A percentile compares a stretch with the other conserved stretches of the same genome.
Evolutionary conservation across 2,329 filamentous ascomycete genomes (phyloP).

Genomic region (Rhinocladiella similis): DNA sequence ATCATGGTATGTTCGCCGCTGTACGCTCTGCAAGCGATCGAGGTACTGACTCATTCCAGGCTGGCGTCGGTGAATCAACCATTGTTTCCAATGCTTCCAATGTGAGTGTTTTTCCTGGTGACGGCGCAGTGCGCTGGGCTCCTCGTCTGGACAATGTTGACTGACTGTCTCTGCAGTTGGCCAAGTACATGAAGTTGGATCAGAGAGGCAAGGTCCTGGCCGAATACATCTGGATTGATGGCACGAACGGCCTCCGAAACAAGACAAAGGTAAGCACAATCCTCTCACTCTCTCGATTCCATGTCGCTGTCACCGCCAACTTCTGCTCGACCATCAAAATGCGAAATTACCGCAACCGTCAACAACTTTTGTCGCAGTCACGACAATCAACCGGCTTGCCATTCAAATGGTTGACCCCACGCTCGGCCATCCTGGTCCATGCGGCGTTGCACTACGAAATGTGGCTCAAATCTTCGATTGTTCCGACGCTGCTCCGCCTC

Average conservation of each 20-base stretch:
- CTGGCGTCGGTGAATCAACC: conserved; percentile 42
- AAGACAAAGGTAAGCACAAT: conserved; percentile 83
- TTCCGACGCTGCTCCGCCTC: conserved; percentile 12
- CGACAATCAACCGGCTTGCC: conserved; percentile 1
- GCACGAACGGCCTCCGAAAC: conserved; percentile 78
- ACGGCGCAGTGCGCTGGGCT: conserved; percentile 5
- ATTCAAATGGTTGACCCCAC: conserved; percentile 11
- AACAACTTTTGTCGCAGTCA: neutral
- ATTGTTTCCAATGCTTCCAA: conserved; percentile 46
- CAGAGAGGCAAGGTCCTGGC: conserved; percentile 88
- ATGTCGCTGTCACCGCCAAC: neutral
- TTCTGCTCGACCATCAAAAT: neutral
- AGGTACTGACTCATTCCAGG: conserved; percentile 8
- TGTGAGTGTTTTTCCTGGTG: conserved; percentile 34
- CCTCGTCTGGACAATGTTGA: conserved; percentile 3
- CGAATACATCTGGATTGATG: conserved; percentile 97
- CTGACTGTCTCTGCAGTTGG: conserved; percentile 60
- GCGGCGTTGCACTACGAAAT: conserved; percentile 9
- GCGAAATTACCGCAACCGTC: neutral
- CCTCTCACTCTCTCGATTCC: conserved; percentile 3
- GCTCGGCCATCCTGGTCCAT: conserved; percentile 9
- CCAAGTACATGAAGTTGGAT: conserved; percentile 88
- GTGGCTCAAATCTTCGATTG: conserved; percentile 13
- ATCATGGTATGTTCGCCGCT: conserved; percentile 22
- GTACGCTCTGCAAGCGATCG: neutral